Evolutionary conservation across 805 yeast genomes (phyloP).

Genomic region (Schwanniomyces polymorphus): DNA sequence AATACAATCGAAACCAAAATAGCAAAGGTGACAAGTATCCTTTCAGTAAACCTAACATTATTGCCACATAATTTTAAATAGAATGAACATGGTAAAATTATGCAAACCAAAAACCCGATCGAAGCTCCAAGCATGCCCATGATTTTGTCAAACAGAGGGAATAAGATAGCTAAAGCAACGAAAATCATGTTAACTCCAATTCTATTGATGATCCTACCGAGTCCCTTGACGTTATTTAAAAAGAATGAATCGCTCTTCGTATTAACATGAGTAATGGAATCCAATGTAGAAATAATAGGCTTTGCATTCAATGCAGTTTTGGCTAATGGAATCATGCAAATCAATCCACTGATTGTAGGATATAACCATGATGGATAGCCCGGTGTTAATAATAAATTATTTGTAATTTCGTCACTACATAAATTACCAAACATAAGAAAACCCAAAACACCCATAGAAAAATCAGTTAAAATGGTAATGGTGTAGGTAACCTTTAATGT

Average conservation of each 20-base stretch:
- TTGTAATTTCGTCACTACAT: conserved; percentile 54
- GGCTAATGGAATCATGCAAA: conserved; percentile 82
- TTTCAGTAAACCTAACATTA: conserved; percentile 42
- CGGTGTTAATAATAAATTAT: conserved; percentile 42
- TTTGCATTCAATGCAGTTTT: conserved; percentile 82
- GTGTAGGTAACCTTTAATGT: conserved; percentile 60
- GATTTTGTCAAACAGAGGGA: conserved; percentile 79
- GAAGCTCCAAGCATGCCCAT: conserved; percentile 83
- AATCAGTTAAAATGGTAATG: conserved; percentile 60
- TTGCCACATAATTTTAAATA: conserved; percentile 57
- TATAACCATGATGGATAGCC: conserved; percentile 51
- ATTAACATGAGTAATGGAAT: conserved; percentile 45
- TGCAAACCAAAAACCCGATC: conserved; percentile 75
- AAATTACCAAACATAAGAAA: conserved; percentile 56
- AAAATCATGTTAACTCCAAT: conserved; percentile 55
- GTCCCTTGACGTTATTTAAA: conserved; percentile 4
- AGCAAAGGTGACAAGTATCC: conserved; percentile 38
- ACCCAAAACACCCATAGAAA: conserved; percentile 65
- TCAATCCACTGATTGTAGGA: conserved; percentile 57
- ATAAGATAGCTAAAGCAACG: conserved; percentile 57
- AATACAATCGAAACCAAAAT: conserved; percentile 46
- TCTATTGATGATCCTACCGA: conserved; percentile 20
- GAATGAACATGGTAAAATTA: conserved; percentile 74
- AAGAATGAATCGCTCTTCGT: conserved; percentile 9
- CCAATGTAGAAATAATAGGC: conserved; percentile 76